Evolutionary conservation across 2,329 filamentous ascomycete genomes (phyloP).

Genomic region (Davidsoniella eucalypti): DNA sequence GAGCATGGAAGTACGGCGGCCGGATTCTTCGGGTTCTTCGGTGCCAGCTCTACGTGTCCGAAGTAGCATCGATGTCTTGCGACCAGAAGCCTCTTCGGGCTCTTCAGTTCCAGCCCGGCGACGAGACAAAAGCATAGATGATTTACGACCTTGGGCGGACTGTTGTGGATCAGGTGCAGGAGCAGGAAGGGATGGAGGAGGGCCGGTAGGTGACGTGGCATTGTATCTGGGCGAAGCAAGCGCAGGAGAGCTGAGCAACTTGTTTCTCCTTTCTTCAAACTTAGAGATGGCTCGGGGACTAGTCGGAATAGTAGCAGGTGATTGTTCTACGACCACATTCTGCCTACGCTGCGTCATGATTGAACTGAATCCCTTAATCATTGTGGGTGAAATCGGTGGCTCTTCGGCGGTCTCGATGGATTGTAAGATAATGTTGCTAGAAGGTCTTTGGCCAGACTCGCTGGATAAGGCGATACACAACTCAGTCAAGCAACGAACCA

Average conservation of each 20-base stretch:
- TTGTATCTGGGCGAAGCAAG: slow-evolving; percentile 29
- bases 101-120: slow-evolving; percentile 34
- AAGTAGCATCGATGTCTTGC: slow-evolving; percentile 27
- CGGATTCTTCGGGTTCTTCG: slow-evolving; percentile 32
- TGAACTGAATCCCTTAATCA: slow-evolving; percentile 25
- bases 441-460: slow-evolving; percentile 22
- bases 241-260: slow-evolving; percentile 27
- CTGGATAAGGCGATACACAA: slow-evolving; percentile 72
- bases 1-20: slow-evolving; percentile 32
- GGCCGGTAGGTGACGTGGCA: slow-evolving; percentile 23
- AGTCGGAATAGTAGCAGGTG: slow-evolving; percentile 22
- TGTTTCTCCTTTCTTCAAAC: slow-evolving; percentile 36
- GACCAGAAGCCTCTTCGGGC: slow-evolving; percentile 27
- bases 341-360: slow-evolving; percentile 25
- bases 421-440: slow-evolving; percentile 10
- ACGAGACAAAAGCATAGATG: slow-evolving; percentile 32
- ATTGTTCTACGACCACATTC: slow-evolving; percentile 26
- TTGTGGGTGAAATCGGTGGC: slow-evolving; percentile 27
- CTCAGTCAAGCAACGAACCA: slow-evolving; percentile 86
- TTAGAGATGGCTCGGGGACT: slow-evolving; percentile 34
- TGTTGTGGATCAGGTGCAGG: slow-evolving; percentile 1
- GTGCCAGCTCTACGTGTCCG: slow-evolving; percentile 25
- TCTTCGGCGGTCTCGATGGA: slow-evolving; percentile 14
- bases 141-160: slow-evolving; percentile 27
- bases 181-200: slow-evolving; percentile 23